Base-by-base conservation (phyloP, 2,329 filamentous ascomycete species). In the Hypoxylon sp. region DNA sequence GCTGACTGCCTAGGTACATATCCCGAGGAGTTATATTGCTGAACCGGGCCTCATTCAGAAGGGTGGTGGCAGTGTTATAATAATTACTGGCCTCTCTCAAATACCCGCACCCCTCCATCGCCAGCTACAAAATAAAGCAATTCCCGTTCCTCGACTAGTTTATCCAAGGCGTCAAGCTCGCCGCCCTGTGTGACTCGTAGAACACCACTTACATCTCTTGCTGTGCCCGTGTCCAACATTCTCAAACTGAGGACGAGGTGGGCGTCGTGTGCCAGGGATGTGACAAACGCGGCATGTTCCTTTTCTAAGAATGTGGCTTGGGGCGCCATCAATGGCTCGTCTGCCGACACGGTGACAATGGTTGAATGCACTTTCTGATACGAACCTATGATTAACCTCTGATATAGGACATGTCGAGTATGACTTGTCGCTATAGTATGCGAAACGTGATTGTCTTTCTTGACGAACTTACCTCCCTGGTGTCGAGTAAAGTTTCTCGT, bases 181-280 rank as follows among this genome's bases (percentile, higher is more conserved):
- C 70, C 74, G 3, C 86, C 86, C 32, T 79, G 77, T 12, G 88
- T 92, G 38, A 94, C 78, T 60, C 91, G 81, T 57, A 97, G 66
- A 31, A 96, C 91, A 2, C 93, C 93, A 72, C 90, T 96, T 21
- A 97, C 90, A 71, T 97, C 93, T 67, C 82, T 87, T 56, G 93
- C 92, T n/a, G 86, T 86, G 0, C 93, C 93, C 0, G 91, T 96
- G 66, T 96, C 91, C 54, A 97, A 71, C 65, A 87, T 79, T 42
- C 92, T 78, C 50, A 94, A 74, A 55, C 89, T 83, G 63, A 96
- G 72, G 3, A 93, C 79, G 56, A 81, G 76, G n/a, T 82, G 74
- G 6, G 91, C 90, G 62, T 84, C 80, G 68, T 97, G 91, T n/a
- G 88, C 89, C 57, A 88, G 72, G 4, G 81, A 82, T 25, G 91